Evolutionary conservation across 345 rosid species (phyloP).

Genomic region (Erysimum cheiranthoides): DNA sequence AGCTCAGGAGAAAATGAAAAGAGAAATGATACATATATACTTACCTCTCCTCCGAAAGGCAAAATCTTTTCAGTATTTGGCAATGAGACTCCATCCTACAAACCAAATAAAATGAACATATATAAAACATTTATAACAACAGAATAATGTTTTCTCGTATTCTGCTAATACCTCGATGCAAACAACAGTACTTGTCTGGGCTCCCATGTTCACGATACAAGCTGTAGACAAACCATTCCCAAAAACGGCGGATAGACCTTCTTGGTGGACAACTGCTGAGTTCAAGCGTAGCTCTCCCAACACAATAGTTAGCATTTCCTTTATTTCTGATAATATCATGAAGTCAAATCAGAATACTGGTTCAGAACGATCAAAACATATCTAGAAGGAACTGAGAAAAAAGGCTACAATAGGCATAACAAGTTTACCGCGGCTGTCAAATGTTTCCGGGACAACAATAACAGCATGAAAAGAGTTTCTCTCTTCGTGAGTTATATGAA

Average conservation of each 20-base stretch:
- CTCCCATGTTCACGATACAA: conserved; percentile 90
- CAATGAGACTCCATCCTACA: conserved; percentile 92
- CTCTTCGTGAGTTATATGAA: conserved; percentile 67
- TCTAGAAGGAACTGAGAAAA: conserved; percentile 9
- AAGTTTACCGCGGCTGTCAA: conserved; percentile 78
- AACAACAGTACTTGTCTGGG: conserved; percentile 81
- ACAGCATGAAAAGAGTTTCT: conserved; percentile 78
- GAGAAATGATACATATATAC: conserved; percentile 35
- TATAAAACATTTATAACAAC: neutral
- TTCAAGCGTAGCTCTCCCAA: conserved; percentile 75
- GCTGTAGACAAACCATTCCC: conserved; percentile 93
- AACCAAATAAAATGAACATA: conserved; percentile 25
- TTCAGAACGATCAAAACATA: conserved; percentile 1
- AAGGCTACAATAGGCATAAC: conserved; percentile 9
- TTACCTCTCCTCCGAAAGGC: conserved; percentile 96
- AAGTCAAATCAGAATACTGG: conserved; percentile 31
- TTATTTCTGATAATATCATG: conserved; percentile 68
- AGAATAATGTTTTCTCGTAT: conserved; percentile 7
- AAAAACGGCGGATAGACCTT: conserved; percentile 91
- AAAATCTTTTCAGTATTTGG: conserved; percentile 91
- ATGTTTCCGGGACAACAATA: conserved; percentile 85
- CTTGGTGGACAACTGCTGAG: conserved; percentile 97
- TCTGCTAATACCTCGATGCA: conserved; percentile 78
- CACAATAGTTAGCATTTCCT: conserved; percentile 75
- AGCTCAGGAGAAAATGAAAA: conserved; percentile 32